Base-by-base conservation (phyloP, 345 rosid species). In the Arabis hirsuta region DNA sequence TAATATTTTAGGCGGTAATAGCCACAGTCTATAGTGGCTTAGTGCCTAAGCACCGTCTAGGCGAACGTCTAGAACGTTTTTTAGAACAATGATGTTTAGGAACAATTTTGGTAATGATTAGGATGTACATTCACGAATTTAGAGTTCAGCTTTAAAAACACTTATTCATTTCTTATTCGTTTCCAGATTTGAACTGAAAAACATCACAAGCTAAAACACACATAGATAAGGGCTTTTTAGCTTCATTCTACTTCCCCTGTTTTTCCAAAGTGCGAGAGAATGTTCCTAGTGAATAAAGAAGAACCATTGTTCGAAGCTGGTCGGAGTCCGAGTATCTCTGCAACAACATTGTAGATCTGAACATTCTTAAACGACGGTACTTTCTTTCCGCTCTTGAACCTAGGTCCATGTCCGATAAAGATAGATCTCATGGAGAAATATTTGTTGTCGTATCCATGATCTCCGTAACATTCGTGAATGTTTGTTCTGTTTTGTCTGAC, bases 391-490 rank as follows among this genome's bases (percentile, higher is more conserved):
- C 79, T 79, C 2, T 80, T 84, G 70, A 93, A 93, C 81, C 80
- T 81, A 54, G 96, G 96, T 64, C 97, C 98, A 53, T 90, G 88
- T 38, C 89, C 98, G 12, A 93, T 82, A 70, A 90, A 93, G 78
- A 93, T 88, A 36, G 89, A 77, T 77, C 98, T 90, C 97, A 90
- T 93, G n/a, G 98, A 93, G 86, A 93, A 90, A 65, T 83, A 5
- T 20, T 81, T 80, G 73, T 88, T 93, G 71, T 93, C 97, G 71
- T 90, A 93, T 8, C 98, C 98, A 71, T 90, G 97, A 3, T 84
- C 78, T 61, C 98, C 97, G 14, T 84, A 92, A 58, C 96, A 90
- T 62, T 93, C 98, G 52, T 84, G 80, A 8, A 10, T 61, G 14
- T 63, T 76, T 34, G 79, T 81, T 55, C 79, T 77, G 82, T 68